Evolutionary conservation across 352 stramenopile genomes (phyloP), one percentile per base, ranked within the genome.

Genomic region (Phytophthora aleatoria): DNA sequence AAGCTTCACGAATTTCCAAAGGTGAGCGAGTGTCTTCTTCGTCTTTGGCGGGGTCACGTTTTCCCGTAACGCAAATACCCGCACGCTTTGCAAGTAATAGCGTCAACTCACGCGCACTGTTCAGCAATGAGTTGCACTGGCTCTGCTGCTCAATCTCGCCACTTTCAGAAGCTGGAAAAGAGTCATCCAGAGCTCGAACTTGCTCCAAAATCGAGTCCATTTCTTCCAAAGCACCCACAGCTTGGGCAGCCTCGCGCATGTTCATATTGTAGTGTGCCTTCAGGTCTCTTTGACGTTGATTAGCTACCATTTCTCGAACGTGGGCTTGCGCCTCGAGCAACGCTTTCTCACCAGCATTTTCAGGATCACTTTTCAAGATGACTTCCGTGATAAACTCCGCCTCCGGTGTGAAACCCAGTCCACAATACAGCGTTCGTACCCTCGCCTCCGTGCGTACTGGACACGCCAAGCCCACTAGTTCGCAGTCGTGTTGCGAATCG

Each of bases 291-390:
- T 87, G 78, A 2, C 83, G 79, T 42, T 72, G 64, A 55, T 84
- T 87, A 1, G 71, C 57, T 8, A 81, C 63, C 55, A 79, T 64
- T 48, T 79, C 69, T 20, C 69, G 69, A n/a, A 74, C 79, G 16
- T 90, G 74, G 5, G 59, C 52, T 61, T 85, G 71, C 5, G 76
- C 83, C 38, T 94, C 82, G 1, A 76, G 66, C 24, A 82, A 56
- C 1, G 81, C 83, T 42, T 91, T 89, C 59, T 89, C 77, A 0
- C 81, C 82, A 5, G 77, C 82, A 27, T 74, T 73, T 13, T 91
- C 82, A 0, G 83, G 72, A 30, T 92, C 85, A 41, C 81, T 81
- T 65, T 92, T 91, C 57, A 91, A 55, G 41, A 94, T 83, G 3
- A 90, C 77, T 12, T 87, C 71, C 15, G 70, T 58, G 13, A 77